Evolutionary conservation across 2,329 filamentous ascomycete species (phyloP).

Genomic region (Phialophora chinensis): DNA sequence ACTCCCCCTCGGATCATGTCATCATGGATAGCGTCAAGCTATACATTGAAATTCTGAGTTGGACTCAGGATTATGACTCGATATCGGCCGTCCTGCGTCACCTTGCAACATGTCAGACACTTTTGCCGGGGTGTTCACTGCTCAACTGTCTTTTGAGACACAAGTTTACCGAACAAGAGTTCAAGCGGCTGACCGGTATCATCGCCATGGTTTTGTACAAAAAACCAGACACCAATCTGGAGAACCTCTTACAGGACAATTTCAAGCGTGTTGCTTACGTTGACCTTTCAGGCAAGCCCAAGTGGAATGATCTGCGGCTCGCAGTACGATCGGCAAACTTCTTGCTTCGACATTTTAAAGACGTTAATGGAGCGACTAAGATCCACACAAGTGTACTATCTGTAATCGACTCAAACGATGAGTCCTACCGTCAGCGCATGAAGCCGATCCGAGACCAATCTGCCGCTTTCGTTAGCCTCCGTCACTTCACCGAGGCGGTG

Average conservation of each 20-base stretch:
- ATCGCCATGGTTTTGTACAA: constrained; percentile 11
- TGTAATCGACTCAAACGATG: constrained; percentile 5
- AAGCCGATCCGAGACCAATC: constrained; percentile 10
- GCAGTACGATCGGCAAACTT: constrained; percentile 10
- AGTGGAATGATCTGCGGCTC: constrained; percentile 10
- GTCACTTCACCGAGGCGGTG: constrained; percentile 12
- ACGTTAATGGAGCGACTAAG: not conserved
- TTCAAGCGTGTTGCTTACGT: constrained; percentile 11
- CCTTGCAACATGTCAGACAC: constrained; percentile 10
- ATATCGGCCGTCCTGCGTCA: constrained; percentile 9
- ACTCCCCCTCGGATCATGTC: constrained; percentile 3
- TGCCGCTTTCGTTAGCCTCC: constrained; percentile 6
- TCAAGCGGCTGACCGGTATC: constrained; percentile 13
- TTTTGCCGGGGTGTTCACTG: constrained; percentile 10
- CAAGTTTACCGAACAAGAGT: constrained; percentile 13
- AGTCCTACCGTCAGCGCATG: constrained; percentile 7
- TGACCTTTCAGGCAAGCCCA: constrained; percentile 2
- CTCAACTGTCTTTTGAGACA: constrained; percentile 7
- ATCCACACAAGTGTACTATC: constrained; percentile 6
- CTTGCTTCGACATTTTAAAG: constrained; percentile 12
- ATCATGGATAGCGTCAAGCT: constrained; percentile 19
- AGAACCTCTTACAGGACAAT: constrained; percentile 8
- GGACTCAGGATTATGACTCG: constrained; percentile 13
- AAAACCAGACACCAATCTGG: not conserved
- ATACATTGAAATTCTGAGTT: constrained; percentile 15